Percentiles rank a stretch among this genome's conserved stretches.
phyloP scores from a whole-genome alignment of 495 filamentous ascomycete genomes.

The Podospora sp. region DNA sequence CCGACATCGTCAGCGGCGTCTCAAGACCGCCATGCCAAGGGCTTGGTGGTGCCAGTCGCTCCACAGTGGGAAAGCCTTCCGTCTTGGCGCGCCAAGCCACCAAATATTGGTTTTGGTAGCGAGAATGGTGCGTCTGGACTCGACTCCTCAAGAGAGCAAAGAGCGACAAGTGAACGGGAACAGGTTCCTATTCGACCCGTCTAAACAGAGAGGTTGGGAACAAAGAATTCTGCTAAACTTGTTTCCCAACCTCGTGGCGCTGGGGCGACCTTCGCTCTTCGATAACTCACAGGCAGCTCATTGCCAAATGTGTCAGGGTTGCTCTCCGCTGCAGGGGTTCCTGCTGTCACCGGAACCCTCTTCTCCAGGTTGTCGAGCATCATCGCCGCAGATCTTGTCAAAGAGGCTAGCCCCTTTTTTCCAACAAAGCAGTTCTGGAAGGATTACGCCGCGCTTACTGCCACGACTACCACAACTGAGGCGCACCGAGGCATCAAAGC shows the following conservation, averaged over 20 bases:
- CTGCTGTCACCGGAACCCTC: conserved; percentile 5
- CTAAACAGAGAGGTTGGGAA: background rate
- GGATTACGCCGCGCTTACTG: background rate
- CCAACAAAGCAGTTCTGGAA: background rate
- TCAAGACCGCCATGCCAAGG: background rate
- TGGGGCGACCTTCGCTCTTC: background rate
- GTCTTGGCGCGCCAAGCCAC: background rate
- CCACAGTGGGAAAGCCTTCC: background rate
- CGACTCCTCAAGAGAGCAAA: background rate
- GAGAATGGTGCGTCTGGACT: background rate
- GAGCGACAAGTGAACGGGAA: background rate
- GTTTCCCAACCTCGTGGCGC: background rate
- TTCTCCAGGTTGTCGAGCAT: conserved; percentile 10
- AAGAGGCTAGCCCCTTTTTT: conserved; percentile 4
- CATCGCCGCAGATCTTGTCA: conserved; percentile 12
- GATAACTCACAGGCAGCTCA: background rate
- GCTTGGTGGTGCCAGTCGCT: background rate
- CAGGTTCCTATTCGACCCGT: background rate
- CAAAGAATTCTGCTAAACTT: background rate
- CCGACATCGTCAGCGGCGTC: background rate
- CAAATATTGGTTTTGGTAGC: background rate
- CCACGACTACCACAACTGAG: no score
- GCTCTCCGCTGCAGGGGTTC: background rate
- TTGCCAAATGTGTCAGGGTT: background rate
- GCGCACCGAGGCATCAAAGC: no score